Conservation (phyloP, 139 green algal genomes). For the Auxenochlorella pyrenoidosa region DNA sequence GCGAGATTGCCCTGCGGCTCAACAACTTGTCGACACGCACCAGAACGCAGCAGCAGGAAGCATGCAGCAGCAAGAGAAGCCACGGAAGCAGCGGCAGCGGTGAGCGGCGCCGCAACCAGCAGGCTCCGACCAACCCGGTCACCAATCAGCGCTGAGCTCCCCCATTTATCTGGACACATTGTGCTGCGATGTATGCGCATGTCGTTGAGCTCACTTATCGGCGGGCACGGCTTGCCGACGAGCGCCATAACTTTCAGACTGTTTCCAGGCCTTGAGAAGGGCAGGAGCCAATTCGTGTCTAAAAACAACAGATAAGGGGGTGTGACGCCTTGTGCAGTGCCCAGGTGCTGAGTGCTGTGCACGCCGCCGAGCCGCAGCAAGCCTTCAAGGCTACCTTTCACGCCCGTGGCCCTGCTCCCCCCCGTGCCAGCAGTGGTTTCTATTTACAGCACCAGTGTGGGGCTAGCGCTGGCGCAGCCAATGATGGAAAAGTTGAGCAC, state of each 20-base stretch:
- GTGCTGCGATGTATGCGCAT: background rate
- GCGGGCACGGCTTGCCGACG: slow-evolving; percentile 27
- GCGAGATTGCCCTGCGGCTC: background rate
- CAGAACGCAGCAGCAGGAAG: too few species aligned
- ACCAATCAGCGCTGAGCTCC: too few species aligned
- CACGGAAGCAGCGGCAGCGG: background rate
- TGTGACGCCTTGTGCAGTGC: too few species aligned
- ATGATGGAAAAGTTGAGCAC: background rate
- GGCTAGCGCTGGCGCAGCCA: background rate
- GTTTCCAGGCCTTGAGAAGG: background rate
- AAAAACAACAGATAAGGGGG: too few species aligned
- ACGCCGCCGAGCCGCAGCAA: too few species aligned
- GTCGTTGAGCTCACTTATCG: slow-evolving; percentile 19
- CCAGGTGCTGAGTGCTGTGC: background rate
- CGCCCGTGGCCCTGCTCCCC: background rate
- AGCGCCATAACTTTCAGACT: slow-evolving; percentile 1
- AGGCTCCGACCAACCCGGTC: too few species aligned
- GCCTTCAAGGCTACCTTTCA: too few species aligned
- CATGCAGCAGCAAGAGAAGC: too few species aligned
- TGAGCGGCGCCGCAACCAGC: background rate
- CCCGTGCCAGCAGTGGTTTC: background rate
- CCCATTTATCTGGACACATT: too few species aligned
- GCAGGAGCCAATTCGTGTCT: too few species aligned
- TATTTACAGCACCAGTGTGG: background rate
- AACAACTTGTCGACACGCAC: too few species aligned